These are phyloP conservation scores for Crithidia brevicula DNA, from an alignment of 208 protist genomes.

Conservation along the genomic window DNA sequence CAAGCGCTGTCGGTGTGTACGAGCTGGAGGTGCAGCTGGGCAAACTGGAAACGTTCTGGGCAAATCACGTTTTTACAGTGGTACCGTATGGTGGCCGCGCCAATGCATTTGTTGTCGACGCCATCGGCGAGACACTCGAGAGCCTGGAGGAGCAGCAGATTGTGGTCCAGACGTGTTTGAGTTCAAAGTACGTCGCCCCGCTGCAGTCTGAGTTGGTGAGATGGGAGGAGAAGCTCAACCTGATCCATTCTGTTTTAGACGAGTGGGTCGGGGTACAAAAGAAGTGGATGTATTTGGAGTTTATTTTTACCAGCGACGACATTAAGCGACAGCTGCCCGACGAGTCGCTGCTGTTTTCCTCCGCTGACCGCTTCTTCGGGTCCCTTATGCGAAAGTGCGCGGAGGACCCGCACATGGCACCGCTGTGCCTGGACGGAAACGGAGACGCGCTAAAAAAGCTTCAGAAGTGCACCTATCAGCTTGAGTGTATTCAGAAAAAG, in stretches of 20 bases:
- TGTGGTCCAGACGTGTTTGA: constrained; percentile 83
- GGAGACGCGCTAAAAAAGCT: constrained; percentile 86
- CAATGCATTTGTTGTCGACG: constrained; percentile 87
- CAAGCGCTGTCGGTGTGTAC: constrained; percentile 87
- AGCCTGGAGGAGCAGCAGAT: constrained; percentile 91
- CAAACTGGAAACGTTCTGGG: constrained; percentile 88
- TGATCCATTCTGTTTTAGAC: constrained; percentile 86
- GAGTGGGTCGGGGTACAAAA: constrained; percentile 96
- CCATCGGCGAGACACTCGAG: constrained; percentile 85
- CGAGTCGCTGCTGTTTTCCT: constrained; percentile 86
- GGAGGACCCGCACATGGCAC: constrained; percentile 84
- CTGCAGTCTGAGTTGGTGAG: constrained; percentile 69
- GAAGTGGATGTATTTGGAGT: constrained; percentile 97
- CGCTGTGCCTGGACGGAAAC: constrained; percentile 68
- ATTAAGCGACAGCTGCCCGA: constrained; percentile 95
- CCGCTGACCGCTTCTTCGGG: constrained; percentile 90
- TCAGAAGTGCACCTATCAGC: constrained; percentile 78
- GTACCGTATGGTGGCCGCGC: constrained; percentile 74
- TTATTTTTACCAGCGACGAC: constrained; percentile 97
- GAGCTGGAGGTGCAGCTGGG: constrained; percentile 84
- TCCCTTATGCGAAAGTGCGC: constrained; percentile 82
- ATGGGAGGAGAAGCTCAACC: constrained; percentile 84
- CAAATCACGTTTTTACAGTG: constrained; percentile 54
- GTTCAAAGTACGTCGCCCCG: constrained; percentile 74
- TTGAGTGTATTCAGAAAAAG: constrained; percentile 95